phyloP scores from a whole-genome alignment of 176 grass and related monocot species.

The Carex littledalei region DNA sequence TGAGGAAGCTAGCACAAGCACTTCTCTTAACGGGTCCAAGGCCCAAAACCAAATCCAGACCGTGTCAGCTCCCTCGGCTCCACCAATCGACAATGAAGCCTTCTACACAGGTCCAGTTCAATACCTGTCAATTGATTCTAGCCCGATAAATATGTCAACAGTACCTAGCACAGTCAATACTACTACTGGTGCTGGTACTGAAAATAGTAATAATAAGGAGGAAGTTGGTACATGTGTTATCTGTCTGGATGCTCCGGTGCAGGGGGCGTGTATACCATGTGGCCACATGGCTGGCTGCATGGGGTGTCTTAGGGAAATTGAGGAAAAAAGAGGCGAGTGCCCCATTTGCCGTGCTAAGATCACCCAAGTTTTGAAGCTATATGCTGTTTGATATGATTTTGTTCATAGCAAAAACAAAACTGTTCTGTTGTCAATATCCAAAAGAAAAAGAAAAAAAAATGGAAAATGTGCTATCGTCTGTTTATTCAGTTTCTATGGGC shows the following conservation, averaged over 20 bases:
- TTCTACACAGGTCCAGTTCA: conserved; percentile 58
- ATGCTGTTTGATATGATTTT: conserved; percentile 62
- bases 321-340: conserved; percentile 77
- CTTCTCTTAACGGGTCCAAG: conserved; percentile 39
- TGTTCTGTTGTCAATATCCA: not conserved
- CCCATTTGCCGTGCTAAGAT: conserved; percentile 89
- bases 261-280: conserved; percentile 95
- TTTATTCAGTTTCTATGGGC: conserved; percentile 3
- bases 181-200: not conserved
- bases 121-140: conserved; percentile 73
- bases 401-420: not conserved
- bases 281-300: conserved; percentile 99
- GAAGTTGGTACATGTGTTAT: conserved; percentile 62
- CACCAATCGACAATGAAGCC: conserved; percentile 50
- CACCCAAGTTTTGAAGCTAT: conserved; percentile 77
- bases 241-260: conserved; percentile 81
- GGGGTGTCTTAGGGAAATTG: conserved; percentile 83
- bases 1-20: conserved; percentile 49
- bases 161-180: conserved; percentile 10
- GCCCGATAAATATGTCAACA: conserved; percentile 41
- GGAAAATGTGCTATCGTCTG: not conserved
- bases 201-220: conserved; percentile 12
- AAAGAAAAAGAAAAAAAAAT: not conserved
- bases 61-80: conserved; percentile 54
- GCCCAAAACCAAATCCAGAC: conserved; percentile 18